phyloP scores from a whole-genome alignment of 345 rosid genomes.

The Eucalyptus pumila region DNA sequence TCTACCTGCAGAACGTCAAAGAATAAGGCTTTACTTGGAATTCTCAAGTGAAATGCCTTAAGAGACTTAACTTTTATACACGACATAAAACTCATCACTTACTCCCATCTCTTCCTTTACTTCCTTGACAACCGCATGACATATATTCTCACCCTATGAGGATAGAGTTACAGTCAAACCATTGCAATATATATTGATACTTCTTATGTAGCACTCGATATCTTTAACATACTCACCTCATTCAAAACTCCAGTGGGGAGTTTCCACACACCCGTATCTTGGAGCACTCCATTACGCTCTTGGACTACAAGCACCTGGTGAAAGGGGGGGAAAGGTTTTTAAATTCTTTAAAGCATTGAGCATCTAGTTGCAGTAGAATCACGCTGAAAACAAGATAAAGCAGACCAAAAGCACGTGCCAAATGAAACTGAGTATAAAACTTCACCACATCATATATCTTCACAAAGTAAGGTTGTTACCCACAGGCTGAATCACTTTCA shows the following conservation, averaged over 20 bases:
- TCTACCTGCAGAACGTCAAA: constrained; percentile 11
- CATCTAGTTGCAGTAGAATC: not conserved
- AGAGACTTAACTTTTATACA: not conserved
- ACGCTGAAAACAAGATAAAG: not conserved
- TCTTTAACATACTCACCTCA: constrained; percentile 23
- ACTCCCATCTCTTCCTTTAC: constrained; percentile 88
- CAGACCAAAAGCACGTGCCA: accelerated
- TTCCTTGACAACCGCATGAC: constrained; percentile 48
- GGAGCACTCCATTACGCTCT: constrained; percentile 50
- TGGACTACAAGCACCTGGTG: constrained; percentile 77
- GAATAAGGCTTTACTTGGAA: not conserved
- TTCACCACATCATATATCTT: not conserved
- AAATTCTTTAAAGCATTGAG: not conserved
- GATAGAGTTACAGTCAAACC: not conserved
- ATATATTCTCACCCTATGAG: constrained; percentile 68
- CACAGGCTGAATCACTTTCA: not conserved
- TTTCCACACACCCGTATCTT: constrained; percentile 54
- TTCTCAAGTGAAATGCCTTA: not conserved
- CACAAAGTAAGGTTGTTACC: not conserved
- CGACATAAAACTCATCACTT: not conserved
- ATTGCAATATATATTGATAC: not conserved
- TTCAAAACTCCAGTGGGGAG: constrained; percentile 63
- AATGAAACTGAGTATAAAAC: not conserved
- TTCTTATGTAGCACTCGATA: not conserved
- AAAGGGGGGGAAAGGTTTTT: too few relatives aligned